A percentile compares a stretch with the other conserved stretches of the same genome.
Evolutionary conservation across 345 rosid species (phyloP).

Genomic region (Salix suchowensis): DNA sequence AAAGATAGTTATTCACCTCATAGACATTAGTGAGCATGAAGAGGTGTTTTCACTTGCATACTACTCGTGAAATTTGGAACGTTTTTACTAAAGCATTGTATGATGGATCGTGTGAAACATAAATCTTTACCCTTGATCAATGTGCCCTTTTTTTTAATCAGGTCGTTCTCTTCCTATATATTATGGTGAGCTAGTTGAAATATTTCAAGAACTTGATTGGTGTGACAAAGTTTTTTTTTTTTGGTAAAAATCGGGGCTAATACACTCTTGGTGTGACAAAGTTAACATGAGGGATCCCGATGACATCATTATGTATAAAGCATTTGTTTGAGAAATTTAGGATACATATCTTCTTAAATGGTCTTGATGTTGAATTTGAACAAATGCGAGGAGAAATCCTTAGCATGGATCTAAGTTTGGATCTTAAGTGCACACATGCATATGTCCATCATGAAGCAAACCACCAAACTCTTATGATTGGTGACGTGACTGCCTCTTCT

Average conservation of each 20-base stretch:
- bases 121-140: slow-evolving; percentile 1
- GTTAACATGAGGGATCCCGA: slow-evolving; percentile 5
- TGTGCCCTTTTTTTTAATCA: not conserved
- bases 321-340: not conserved
- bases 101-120: not conserved
- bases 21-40: not conserved
- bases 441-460: not conserved
- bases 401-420: no score
- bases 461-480: no score
- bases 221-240: no score
- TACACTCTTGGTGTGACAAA: not conserved
- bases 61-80: not conserved
- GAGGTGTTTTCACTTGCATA: not conserved
- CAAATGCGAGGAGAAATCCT: no score
- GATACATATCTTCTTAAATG: not conserved
- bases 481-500: no score
- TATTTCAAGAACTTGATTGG: slow-evolving; percentile 11
- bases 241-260: no score
- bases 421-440: not conserved
- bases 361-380: no score
- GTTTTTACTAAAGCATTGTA: not conserved
- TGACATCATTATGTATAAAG: slow-evolving; percentile 5
- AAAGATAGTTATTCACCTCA: not conserved
- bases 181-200: slow-evolving; percentile 15
- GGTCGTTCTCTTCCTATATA: not conserved